Conservation (phyloP, 345 rosid species). For the Raphanus raphanistrum region DNA sequence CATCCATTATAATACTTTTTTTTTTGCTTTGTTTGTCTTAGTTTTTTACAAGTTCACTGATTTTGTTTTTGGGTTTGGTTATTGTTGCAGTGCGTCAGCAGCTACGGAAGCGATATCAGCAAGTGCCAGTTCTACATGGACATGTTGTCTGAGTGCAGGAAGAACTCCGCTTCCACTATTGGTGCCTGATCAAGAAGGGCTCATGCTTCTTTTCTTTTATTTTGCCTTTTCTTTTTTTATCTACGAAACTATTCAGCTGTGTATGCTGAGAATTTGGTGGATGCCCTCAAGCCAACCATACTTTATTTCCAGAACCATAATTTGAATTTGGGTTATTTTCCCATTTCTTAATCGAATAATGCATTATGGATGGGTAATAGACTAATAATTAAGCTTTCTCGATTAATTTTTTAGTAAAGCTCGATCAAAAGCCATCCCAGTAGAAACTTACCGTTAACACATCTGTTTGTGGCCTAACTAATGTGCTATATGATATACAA, state of each 20-base stretch:
- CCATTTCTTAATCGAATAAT: slow-evolving; percentile 18
- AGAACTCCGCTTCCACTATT: slow-evolving; percentile 57
- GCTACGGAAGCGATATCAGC: slow-evolving; percentile 79
- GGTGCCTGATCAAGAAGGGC: slow-evolving; percentile 50
- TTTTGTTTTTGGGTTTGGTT: not conserved
- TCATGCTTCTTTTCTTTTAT: slow-evolving; percentile 18
- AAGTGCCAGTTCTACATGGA: slow-evolving; percentile 99
- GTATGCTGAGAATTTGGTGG: slow-evolving; percentile 18
- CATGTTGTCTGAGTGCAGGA: slow-evolving; percentile 90
- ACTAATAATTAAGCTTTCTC: not conserved
- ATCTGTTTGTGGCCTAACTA: too few species aligned
- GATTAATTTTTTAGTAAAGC: not conserved
- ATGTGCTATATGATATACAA: not conserved
- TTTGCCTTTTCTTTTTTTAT: not conserved
- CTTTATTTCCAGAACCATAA: slow-evolving; percentile 6
- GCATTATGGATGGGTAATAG: not conserved
- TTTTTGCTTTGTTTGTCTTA: not conserved
- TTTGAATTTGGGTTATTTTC: slow-evolving; percentile 11
- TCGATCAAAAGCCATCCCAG: not conserved
- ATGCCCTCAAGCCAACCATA: not conserved
- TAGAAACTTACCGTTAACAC: not conserved
- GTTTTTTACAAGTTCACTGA: not conserved
- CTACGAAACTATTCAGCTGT: slow-evolving; percentile 1
- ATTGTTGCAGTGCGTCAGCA: slow-evolving; percentile 65
- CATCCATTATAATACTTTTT: too few species aligned